Conservation (phyloP, 306 rosid genomes). For the Trichosanthes cucumerina region DNA sequence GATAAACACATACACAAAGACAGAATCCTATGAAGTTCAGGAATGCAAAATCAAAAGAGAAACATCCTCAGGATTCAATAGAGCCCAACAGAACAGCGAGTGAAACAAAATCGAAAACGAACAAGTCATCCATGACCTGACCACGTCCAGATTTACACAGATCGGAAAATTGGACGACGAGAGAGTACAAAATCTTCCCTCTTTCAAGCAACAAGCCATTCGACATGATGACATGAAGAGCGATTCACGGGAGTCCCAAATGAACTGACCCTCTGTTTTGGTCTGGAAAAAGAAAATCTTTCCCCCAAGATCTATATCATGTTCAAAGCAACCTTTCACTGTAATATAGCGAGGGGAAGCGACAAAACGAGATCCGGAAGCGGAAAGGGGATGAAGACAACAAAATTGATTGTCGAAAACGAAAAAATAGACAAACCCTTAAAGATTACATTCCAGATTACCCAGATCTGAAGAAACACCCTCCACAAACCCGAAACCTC, state of each 20-base stretch:
- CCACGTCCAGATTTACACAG: background rate
- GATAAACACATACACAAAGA: too few species aligned
- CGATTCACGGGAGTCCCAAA: background rate
- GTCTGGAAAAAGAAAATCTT: background rate
- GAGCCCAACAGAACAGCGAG: background rate
- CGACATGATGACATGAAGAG: background rate
- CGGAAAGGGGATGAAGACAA: background rate
- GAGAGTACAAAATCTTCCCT: background rate
- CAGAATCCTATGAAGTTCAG: too few species aligned
- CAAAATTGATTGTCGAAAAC: background rate
- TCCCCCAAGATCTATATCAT: background rate
- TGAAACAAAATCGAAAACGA: background rate
- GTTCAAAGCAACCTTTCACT: background rate
- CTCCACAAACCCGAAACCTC: background rate
- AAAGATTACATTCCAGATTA: background rate
- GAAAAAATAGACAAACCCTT: background rate
- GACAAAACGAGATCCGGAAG: background rate
- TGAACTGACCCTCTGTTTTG: background rate
- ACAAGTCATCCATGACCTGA: background rate
- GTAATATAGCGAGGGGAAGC: background rate
- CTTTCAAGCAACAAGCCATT: background rate
- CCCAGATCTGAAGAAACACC: background rate
- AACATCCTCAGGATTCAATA: background rate
- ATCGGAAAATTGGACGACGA: background rate
- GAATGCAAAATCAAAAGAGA: background rate